phyloP scores from a whole-genome alignment of 2,329 filamentous ascomycete species.

The Samsoniella hepiali region DNA sequence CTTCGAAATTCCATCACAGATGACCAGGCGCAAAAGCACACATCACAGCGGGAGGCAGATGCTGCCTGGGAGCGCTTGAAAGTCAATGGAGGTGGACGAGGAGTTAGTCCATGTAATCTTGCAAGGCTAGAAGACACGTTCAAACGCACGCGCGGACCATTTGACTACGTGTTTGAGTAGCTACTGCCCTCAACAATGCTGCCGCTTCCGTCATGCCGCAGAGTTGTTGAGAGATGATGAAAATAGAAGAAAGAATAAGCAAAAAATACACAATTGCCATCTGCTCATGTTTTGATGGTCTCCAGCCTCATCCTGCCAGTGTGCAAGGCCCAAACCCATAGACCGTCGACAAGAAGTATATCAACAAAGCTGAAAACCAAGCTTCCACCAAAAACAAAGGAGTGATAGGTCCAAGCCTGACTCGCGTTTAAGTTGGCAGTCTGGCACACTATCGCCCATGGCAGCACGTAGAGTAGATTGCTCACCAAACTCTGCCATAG shows the following conservation, averaged over 20 bases:
- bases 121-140: not conserved
- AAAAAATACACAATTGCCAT: not conserved
- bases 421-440: slow-evolving; percentile 43
- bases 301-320: slow-evolving; percentile 43
- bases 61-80: not conserved
- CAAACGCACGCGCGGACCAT: not conserved
- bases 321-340: slow-evolving; percentile 51
- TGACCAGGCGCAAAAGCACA: not conserved
- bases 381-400: slow-evolving; percentile 64
- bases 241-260: too few species aligned
- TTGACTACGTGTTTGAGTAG: slow-evolving; percentile 2
- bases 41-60: not conserved
- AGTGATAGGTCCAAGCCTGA: slow-evolving; percentile 66
- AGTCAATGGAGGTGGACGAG: not conserved
- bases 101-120: not conserved
- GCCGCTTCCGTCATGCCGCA: too few species aligned
- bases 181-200: not conserved
- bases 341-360: slow-evolving; percentile 45
- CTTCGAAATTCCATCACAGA: not conserved
- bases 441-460: slow-evolving; percentile 65
- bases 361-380: slow-evolving; percentile 64
- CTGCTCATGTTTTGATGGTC: slow-evolving; percentile 27
- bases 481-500: slow-evolving; percentile 63
- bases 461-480: slow-evolving; percentile 66
- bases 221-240: too few species aligned